These are phyloP conservation scores for Solanum stenotomum DNA, from an alignment of 257 asterid species.

Conservation along the genomic window DNA sequence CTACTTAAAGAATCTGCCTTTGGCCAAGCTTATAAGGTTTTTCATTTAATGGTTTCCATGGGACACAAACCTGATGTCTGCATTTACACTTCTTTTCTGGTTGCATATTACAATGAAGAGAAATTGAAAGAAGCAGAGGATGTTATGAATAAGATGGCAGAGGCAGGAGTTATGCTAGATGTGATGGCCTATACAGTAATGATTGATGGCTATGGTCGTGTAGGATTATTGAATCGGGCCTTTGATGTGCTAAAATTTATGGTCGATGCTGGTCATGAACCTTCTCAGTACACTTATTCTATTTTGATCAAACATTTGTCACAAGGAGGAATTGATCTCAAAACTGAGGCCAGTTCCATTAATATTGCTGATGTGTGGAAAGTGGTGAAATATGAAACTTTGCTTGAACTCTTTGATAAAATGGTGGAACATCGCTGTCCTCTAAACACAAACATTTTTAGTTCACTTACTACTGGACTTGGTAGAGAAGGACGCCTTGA, in stretches of 20 bases:
- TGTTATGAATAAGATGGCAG: conserved; percentile 40
- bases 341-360: conserved; percentile 4
- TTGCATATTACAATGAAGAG: conserved; percentile 69
- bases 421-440: conserved; percentile 40
- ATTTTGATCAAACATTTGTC: conserved; percentile 59
- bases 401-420: conserved; percentile 42
- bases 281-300: conserved; percentile 53
- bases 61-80: conserved; percentile 63
- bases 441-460: conserved; percentile 39
- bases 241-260: conserved; percentile 44
- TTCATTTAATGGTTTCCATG: conserved; percentile 33
- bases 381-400: conserved; percentile 42
- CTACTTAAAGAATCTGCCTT: conserved; percentile 50
- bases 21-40: conserved; percentile 38
- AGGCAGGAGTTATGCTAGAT: conserved; percentile 43
- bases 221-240: conserved; percentile 35
- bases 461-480: conserved; percentile 42
- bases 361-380: conserved; percentile 69
- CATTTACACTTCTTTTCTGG: conserved; percentile 58
- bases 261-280: conserved; percentile 53
- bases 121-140: conserved; percentile 61
- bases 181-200: conserved; percentile 51
- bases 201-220: conserved; percentile 68
- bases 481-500: conserved; percentile 48
- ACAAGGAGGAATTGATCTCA: conserved; percentile 6